A percentile compares a stretch with the other conserved stretches of the same genome.
Conservation (phyloP, 1,284 basidiomycete genomes). For the Fomitopsis betulina region DNA sequence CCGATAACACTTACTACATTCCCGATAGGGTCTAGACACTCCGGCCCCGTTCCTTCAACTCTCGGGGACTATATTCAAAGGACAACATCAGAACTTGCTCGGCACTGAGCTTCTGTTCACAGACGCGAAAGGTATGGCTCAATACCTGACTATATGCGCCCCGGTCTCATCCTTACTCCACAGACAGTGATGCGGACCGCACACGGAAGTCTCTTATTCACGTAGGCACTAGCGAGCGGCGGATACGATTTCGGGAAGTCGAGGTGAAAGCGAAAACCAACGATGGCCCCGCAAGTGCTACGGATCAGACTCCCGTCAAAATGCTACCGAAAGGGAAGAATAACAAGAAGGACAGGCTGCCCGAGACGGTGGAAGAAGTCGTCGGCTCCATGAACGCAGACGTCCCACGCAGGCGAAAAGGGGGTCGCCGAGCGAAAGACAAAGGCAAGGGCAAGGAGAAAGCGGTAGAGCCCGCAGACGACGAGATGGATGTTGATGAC, state of each 20-base stretch:
- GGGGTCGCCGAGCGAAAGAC: constrained; percentile 1
- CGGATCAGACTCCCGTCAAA: background rate
- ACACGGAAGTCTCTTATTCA: constrained; percentile 46
- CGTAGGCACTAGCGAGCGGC: constrained; percentile 53
- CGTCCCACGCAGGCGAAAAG: background rate
- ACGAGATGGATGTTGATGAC: background rate
- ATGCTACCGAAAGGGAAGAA: constrained; percentile 4
- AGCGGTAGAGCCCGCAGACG: constrained; percentile 1
- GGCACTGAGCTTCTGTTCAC: constrained; percentile 73
- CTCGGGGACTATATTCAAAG: constrained; percentile 67
- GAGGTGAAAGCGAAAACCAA: constrained; percentile 41
- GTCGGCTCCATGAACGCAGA: background rate
- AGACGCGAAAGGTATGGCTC: constrained; percentile 47
- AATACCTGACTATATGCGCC: too few relatives aligned
- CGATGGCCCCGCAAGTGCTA: background rate
- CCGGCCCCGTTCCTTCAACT: constrained; percentile 71
- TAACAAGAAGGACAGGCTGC: constrained; percentile 3
- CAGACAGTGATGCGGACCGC: constrained; percentile 30
- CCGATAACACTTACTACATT: background rate
- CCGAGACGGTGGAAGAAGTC: constrained; percentile 4
- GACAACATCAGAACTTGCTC: constrained; percentile 56
- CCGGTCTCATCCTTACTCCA: background rate
- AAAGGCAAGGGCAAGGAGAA: constrained; percentile 7
- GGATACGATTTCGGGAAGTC: constrained; percentile 62
- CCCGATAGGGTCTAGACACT: constrained; percentile 65